These are phyloP conservation scores for Rosa multiflora DNA, from an alignment of 306 rosid species.

Conservation along the genomic window DNA sequence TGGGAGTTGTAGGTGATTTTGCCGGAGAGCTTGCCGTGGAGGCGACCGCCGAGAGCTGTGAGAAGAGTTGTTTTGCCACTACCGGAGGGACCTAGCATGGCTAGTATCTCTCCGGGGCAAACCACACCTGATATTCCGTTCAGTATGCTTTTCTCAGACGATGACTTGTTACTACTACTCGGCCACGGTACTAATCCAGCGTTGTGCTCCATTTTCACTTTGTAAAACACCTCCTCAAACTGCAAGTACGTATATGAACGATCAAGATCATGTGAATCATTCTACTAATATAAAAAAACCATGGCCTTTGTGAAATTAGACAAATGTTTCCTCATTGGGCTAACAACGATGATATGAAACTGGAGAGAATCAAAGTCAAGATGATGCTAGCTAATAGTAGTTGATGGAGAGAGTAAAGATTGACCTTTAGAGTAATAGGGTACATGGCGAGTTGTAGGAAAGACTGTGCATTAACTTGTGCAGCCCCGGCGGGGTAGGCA, in stretches of 20 bases:
- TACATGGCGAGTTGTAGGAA: conserved; percentile 54
- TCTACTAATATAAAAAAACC: neutral
- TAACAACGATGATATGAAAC: neutral
- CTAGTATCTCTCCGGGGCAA: conserved; percentile 91
- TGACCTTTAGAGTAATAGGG: conserved; percentile 83
- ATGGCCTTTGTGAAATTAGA: neutral
- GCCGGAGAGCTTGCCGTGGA: conserved; percentile 66
- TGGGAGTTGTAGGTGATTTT: conserved; percentile 75
- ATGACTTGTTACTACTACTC: conserved; percentile 5
- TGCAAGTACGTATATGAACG: conserved; percentile 27
- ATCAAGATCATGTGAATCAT: neutral
- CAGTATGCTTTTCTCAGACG: conserved; percentile 62
- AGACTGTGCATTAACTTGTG: conserved; percentile 43
- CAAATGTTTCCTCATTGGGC: neutral
- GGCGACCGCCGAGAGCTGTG: conserved; percentile 93
- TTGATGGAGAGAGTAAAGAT: neutral
- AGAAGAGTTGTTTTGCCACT: conserved; percentile 97
- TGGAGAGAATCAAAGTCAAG: neutral
- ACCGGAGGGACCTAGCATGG: conserved; percentile 97
- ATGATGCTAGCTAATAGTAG: neutral
- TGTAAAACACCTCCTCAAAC: conserved; percentile 92
- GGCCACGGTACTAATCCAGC: conserved; percentile 44
- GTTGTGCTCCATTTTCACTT: conserved; percentile 67
- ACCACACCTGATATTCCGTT: conserved; percentile 82
- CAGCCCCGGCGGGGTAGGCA: conserved; percentile 3